Percentiles rank a stretch among this genome's conserved stretches.
phyloP scores from a whole-genome alignment of 2,329 filamentous ascomycete genomes.

The Alternaria longipes region DNA sequence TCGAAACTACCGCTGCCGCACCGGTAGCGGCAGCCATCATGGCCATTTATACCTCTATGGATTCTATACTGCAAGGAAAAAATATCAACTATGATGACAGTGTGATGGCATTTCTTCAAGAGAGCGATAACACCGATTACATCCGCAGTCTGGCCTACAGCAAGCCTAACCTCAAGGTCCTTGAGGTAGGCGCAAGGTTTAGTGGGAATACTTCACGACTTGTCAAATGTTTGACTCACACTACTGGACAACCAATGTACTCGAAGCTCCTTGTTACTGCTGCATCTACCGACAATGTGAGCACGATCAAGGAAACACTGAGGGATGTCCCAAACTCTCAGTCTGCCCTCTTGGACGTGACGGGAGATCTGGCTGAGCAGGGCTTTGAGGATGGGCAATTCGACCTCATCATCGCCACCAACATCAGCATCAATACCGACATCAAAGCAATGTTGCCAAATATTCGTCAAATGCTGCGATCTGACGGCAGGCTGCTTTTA shows the following conservation, averaged over 20 bases:
- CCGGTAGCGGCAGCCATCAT: too few relatives aligned
- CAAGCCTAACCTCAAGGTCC: neutral
- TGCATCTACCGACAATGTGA: conserved; percentile 23
- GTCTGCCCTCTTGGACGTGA: neutral
- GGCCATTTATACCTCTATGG: too few relatives aligned
- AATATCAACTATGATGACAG: too few relatives aligned
- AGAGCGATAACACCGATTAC: too few relatives aligned
- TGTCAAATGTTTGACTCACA: neutral
- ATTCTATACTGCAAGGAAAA: too few relatives aligned
- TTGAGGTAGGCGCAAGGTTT: conserved; percentile 2
- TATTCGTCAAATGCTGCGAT: neutral
- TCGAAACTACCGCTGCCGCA: too few relatives aligned
- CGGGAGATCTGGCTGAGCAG: neutral
- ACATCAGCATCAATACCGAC: neutral
- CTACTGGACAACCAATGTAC: neutral
- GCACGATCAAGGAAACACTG: neutral
- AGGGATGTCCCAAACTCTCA: neutral
- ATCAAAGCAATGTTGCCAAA: neutral
- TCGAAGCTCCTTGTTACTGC: conserved; percentile 23
- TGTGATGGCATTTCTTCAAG: too few relatives aligned
- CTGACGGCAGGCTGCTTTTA: conserved; percentile 2
- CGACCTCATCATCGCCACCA: neutral
- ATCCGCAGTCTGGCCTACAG: neutral
- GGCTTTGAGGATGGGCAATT: neutral
- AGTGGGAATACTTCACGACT: neutral